Base-by-base conservation (phyloP, 2,329 filamentous ascomycete genomes). In the Onygenales sp. region DNA sequence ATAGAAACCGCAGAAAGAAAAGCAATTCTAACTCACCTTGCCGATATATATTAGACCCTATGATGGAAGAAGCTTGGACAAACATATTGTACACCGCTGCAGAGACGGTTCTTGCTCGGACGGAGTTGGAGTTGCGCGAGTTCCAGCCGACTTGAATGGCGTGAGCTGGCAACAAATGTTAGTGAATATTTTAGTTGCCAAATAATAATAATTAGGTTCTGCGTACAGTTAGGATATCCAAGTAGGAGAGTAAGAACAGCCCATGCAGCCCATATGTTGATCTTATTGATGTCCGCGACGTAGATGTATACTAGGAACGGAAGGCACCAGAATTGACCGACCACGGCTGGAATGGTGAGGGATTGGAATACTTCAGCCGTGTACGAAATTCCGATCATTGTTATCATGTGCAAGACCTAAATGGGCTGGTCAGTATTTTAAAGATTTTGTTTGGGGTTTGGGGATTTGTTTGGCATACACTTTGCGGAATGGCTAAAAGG, bases 401-500 rank as follows among this genome's bases (percentile, higher is more conserved):
- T 72, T 52, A 76, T 74, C 57, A 74, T 70, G 32, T 78, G 74
- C 34, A 74, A 74, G 47, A 73, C 74, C 56, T 68, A 76, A 4
- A 75, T 74, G 40, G 17, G 40, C 14, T 42, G 17, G n/a, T 42
- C 36, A 42, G 11, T 42, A 42, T 42, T 14, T 17, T n/a, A 14
- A n/a, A 6, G 13, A 17, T n/a, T 14, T n/a, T 17, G 17, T 27
- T 27, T 3, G 4, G 21, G 3, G 21, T 27, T 27, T 14, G 40
- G 8, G 14, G 40, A 17, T 14, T 3, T 27, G 43, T 11, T 37
- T 10, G 10, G 10, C 46, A 13, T 36, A 49, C 46, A 31, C 31
- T 34, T 0, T 72, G 73, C 2, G 76, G 78, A 7, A 82, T 78
- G 1, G 79, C 75, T 10, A 85, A 73, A 51, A 85, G 71, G 57